Evolutionary conservation across 2,329 filamentous ascomycete genomes (phyloP).

Genomic region (Neodidymelliopsis sp.): DNA sequence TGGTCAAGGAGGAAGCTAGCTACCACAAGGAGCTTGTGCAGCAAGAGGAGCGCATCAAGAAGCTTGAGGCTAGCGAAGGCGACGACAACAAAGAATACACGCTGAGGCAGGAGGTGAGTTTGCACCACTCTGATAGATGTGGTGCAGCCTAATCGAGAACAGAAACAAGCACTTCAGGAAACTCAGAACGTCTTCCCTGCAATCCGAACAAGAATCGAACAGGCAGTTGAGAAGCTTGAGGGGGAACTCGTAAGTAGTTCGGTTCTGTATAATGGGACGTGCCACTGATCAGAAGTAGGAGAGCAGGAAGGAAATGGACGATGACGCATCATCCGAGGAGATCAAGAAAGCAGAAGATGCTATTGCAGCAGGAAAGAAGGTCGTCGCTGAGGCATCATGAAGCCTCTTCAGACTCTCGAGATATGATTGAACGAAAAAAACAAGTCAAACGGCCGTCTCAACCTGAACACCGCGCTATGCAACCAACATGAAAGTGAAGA

Average conservation of each 20-base stretch:
- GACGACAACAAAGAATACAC: conserved; percentile 80
- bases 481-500: conserved; percentile 18
- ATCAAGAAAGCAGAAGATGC: conserved; percentile 55
- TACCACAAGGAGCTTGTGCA: conserved; percentile 86
- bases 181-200: conserved; percentile 83
- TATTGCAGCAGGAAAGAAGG: conserved; percentile 51
- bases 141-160: background rate
- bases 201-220: conserved; percentile 73
- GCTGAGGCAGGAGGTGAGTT: conserved; percentile 81
- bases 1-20: conserved; percentile 89
- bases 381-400: conserved; percentile 40
- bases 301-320: conserved; percentile 50
- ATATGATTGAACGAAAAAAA: conserved; percentile 19
- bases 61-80: conserved; percentile 67
- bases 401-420: conserved; percentile 25
- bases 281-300: conserved; percentile 43
- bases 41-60: conserved; percentile 75
- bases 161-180: conserved; percentile 85
- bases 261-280: background rate
- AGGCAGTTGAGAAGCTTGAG: conserved; percentile 76
- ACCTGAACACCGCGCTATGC: conserved; percentile 47
- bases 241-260: conserved; percentile 72
- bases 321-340: conserved; percentile 51
- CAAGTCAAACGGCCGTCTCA: background rate
- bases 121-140: background rate